phyloP scores from a whole-genome alignment of 179 eudicot genomes.

The Silene noctiflora region DNA sequence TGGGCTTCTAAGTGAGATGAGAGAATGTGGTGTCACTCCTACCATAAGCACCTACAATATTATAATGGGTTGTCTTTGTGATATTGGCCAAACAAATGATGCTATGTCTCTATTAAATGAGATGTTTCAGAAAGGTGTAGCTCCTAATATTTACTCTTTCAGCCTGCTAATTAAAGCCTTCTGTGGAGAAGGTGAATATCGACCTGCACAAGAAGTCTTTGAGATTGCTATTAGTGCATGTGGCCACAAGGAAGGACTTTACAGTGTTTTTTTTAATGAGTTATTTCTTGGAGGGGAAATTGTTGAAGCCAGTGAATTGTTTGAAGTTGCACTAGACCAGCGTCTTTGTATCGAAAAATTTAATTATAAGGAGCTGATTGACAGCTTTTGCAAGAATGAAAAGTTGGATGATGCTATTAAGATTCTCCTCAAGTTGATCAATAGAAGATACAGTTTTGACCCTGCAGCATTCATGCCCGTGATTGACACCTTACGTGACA shows the following conservation, averaged over 20 bases:
- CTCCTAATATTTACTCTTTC: conserved; percentile 65
- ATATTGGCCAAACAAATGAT: conserved; percentile 63
- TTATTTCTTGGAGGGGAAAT: conserved; percentile 70
- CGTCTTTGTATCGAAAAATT: conserved; percentile 62
- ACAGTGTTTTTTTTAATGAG: conserved; percentile 67
- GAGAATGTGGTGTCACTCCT: conserved; percentile 70
- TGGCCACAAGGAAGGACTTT: conserved; percentile 72
- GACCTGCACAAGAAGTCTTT: conserved; percentile 80
- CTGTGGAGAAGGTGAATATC: conserved; percentile 76
- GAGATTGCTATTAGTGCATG: conserved; percentile 54
- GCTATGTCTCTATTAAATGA: conserved; percentile 72
- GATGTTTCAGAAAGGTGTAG: conserved; percentile 58
- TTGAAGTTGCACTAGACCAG: conserved; percentile 58
- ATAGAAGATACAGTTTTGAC: conserved; percentile 62
- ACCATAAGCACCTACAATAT: conserved; percentile 60
- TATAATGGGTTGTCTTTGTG: conserved; percentile 61
- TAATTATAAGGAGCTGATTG: conserved; percentile 61
- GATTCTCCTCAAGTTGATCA: conserved; percentile 51
- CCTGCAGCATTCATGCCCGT: conserved; percentile 81
- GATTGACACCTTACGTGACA: conserved; percentile 57
- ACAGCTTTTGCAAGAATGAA: conserved; percentile 55
- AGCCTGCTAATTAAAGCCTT: conserved; percentile 61
- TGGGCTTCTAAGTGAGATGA: conserved; percentile 90
- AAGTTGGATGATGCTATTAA: conserved; percentile 55
- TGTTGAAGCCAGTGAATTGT: conserved; percentile 60